A percentile compares a stretch with the other conserved stretches of the same genome.
Evolutionary conservation across 73 alveolate genomes (phyloP).

Genomic region (Paramecium caudatum): DNA sequence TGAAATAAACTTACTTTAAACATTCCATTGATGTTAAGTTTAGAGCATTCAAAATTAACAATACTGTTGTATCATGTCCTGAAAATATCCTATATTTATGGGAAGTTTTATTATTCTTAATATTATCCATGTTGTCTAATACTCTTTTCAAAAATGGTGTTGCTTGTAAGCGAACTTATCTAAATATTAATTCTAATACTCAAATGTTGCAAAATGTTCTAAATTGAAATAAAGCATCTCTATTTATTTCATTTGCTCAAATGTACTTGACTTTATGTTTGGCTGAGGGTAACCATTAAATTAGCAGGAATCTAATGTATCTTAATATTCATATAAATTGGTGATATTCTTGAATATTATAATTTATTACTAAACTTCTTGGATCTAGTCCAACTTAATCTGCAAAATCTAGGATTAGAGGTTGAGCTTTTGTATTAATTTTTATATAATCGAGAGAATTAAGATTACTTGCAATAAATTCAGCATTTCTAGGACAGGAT

Average conservation of each 20-base stretch:
- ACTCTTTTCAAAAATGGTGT: constrained; percentile 28
- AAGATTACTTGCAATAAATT: background rate
- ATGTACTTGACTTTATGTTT: background rate
- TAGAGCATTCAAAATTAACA: constrained; percentile 24
- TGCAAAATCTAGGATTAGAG: background rate
- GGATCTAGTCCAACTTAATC: constrained; percentile 5
- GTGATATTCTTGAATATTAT: background rate
- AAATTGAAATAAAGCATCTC: background rate
- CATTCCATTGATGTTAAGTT: constrained; percentile 71
- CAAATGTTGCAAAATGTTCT: background rate
- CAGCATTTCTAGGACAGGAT: constrained; percentile 2
- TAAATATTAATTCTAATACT: background rate
- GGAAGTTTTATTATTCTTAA: background rate
- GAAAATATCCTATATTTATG: constrained; percentile 7
- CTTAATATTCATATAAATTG: constrained; percentile 23
- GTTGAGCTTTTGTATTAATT: background rate
- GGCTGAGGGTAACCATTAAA: constrained; percentile 4
- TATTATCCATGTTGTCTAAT: background rate
- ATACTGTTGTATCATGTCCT: constrained; percentile 21
- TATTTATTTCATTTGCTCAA: background rate
- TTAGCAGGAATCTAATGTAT: constrained; percentile 38
- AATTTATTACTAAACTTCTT: background rate
- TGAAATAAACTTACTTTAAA: constrained; percentile 57
- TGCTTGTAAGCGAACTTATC: background rate
- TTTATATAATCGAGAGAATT: background rate